Base-by-base conservation (phyloP, 768 basidiomycete genomes). In the Leccinum boreale region DNA sequence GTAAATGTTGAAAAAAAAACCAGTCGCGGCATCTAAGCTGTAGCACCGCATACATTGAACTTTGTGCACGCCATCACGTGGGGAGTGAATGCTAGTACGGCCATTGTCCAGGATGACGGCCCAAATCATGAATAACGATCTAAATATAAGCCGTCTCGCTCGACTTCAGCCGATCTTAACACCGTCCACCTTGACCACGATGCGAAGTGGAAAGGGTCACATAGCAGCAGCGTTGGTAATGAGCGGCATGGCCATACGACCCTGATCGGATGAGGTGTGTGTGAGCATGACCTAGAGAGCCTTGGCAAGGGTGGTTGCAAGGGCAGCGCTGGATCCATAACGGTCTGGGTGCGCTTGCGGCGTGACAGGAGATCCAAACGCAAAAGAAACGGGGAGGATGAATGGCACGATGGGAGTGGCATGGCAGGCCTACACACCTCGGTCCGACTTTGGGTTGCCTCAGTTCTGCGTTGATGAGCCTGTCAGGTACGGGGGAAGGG, bases 391-490 rank as follows among this genome's bases (percentile, higher is more conserved):
- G 39, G 21, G 5, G 10, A 5, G 5, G 21, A 23, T 58, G 1
- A 66, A 57, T 26, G 11, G 12, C n/a, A 23, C 7, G 29, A 50
- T 1, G 56, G 3, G 6, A n/a, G 48, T 17, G 5, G 12, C 3
- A 21, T 14, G n/a, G 4, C 4, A 5, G 15, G 26, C 10, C 11
- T 66, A 19, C 58, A 85, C 58, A 85, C 88, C 86, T 78, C 74
- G n/a, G n/a, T n/a, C n/a, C n/a, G n/a, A n/a, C n/a, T n/a, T n/a
- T n/a, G n/a, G 75, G 52, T 88, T 91, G 90, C 51, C 84, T 81
- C 14, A 92, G 75, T 73, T 92, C 90, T 8, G 85, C 89, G 54
- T 90, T 92, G 60, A 93, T 84, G 14, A 86, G 75, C 90, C 91
- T 92, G 66, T 33, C 21, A 23, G 24, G 21, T 14, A 3, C 15